Base-by-base conservation (phyloP, 1,284 basidiomycete genomes). In the Peniophora sp. region DNA sequence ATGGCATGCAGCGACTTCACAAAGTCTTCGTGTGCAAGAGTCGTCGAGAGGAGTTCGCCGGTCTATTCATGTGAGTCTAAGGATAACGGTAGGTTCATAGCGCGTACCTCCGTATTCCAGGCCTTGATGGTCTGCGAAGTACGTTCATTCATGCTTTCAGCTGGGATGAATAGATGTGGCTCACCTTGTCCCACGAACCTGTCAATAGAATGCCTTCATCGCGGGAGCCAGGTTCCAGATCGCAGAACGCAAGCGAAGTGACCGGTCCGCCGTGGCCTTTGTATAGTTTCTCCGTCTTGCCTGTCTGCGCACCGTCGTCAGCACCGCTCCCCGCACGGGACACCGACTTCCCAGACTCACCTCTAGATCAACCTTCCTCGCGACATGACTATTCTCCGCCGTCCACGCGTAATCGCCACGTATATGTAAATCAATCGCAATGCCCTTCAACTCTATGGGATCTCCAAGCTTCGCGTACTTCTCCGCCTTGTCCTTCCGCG, bases 131-230 rank as follows among this genome's bases (percentile, higher is more conserved):
- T 84, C 88, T 91, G 55, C 1, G 37, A 5, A 41, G 15, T n/a
- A n/a, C n/a, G n/a, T n/a, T n/a, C n/a, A n/a, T n/a, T n/a, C n/a
- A n/a, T n/a, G n/a, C n/a, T n/a, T n/a, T n/a, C n/a, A n/a, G n/a
- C n/a, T n/a, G n/a, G n/a, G 58, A 63, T 52, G 58, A 41, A 5
- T 41, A 20, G 27, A 6, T 41, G 37, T 41, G 37, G 18, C 18
- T 17, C 18, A 81, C 88, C 67, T 87, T 85, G 64, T 97, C 93
- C 93, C 93, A 97, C 41, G 92, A 92, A 18, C 88, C 91, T 41
- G 89, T 91, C 54, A 95, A 76, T 35, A 97, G 67, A 6, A 85
- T 65, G 54, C 72, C 70, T 43, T 61, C 65, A 51, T 73, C 70
- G 20, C 67, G 68, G 23, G 69, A 57, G 23, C 61, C 60, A n/a